Percentiles rank a stretch among this genome's conserved stretches.
Evolutionary conservation across 495 filamentous ascomycete genomes (phyloP).

Genomic region (Trichocladium uniseriatum): DNA sequence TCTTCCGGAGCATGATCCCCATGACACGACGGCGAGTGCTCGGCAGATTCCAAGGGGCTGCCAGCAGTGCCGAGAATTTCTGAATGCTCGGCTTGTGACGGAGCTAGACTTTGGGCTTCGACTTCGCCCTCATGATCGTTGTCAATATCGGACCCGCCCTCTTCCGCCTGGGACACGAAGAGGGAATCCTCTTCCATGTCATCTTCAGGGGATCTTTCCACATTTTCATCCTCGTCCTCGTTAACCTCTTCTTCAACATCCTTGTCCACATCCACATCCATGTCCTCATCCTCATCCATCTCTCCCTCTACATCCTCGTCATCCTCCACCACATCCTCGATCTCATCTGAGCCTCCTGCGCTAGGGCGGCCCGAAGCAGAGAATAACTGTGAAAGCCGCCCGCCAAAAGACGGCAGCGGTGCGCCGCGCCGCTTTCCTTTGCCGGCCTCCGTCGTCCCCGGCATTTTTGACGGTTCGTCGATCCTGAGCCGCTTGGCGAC

Average conservation of each 20-base stretch:
- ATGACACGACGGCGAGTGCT: constrained; percentile 14
- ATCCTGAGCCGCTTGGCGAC: constrained; percentile 33
- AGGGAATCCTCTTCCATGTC: constrained; percentile 13
- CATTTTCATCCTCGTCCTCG: constrained; percentile 10
- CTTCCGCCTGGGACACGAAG: constrained; percentile 15
- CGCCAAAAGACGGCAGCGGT: constrained; percentile 47
- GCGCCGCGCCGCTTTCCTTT: constrained; percentile 5
- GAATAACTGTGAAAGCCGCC: constrained; percentile 59
- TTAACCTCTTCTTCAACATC: constrained; percentile 13
- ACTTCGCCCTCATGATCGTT: not conserved
- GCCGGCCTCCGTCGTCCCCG: constrained; percentile 2
- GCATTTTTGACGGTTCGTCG: constrained; percentile 4
- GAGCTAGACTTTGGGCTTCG: not conserved
- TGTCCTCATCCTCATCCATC: constrained; percentile 10
- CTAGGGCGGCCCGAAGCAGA: constrained; percentile 51
- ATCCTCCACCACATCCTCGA: constrained; percentile 22
- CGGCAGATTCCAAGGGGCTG: not conserved
- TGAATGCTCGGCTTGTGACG: not conserved
- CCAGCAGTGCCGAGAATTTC: constrained; percentile 12
- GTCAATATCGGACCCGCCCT: not conserved
- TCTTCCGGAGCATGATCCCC: constrained; percentile 13
- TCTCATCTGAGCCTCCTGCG: constrained; percentile 15
- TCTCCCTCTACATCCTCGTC: constrained; percentile 12
- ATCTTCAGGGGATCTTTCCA: constrained; percentile 1
- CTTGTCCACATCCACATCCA: constrained; percentile 20